Conservation (phyloP, 2,329 filamentous ascomycete genomes). For the Xylaria sp. region DNA sequence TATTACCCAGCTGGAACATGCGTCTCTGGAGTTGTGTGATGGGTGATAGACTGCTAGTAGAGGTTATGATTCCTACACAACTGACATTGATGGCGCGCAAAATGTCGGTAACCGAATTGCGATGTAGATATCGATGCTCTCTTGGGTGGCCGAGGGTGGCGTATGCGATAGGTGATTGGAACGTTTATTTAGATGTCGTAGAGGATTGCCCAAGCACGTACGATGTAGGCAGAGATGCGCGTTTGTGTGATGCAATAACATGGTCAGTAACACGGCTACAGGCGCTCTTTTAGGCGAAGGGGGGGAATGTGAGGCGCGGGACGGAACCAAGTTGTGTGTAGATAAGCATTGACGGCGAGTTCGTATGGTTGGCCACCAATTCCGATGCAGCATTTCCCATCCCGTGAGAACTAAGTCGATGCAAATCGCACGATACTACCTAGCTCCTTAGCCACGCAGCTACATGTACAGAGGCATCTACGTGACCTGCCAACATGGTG, state of each 20-base stretch:
- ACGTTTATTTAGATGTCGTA: background rate
- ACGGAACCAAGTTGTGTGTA: background rate
- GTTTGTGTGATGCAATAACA: background rate
- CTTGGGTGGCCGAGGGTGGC: background rate
- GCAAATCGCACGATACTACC: background rate
- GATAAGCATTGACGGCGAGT: background rate
- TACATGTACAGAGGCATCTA: background rate
- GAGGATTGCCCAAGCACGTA: background rate
- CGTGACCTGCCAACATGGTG: no score
- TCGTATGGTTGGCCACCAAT: slow-evolving; percentile 10
- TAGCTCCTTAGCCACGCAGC: background rate
- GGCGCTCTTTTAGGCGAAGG: background rate
- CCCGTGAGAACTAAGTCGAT: background rate
- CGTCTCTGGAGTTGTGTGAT: no score
- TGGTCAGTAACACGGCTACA: background rate
- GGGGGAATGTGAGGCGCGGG: no score
- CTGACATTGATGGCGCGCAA: no score
- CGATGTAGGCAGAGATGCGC: background rate
- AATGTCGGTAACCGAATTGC: no score
- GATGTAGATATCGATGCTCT: background rate
- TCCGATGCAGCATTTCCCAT: background rate
- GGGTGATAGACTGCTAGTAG: no score
- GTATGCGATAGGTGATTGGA: background rate
- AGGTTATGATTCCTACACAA: no score
- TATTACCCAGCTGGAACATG: no score